Percentiles rank a stretch among this genome's conserved stretches.
These are phyloP conservation scores for Hypericum perforatum DNA, from an alignment of 345 rosid genomes.

Conservation along the genomic window DNA sequence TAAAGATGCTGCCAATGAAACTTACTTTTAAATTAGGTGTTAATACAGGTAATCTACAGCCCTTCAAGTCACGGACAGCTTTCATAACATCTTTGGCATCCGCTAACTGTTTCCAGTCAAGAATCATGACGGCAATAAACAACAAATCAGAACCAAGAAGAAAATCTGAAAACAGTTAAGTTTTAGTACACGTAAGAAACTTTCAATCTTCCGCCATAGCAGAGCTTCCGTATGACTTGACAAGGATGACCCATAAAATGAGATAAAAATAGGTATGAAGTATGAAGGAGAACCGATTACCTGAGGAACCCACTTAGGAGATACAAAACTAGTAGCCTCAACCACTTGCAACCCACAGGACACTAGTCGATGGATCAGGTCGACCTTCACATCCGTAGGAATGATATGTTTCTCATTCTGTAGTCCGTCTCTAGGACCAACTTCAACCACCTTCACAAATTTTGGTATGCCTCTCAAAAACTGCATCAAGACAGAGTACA, in stretches of 20 bases:
- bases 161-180: neutral
- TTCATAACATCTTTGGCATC: slow-evolving; percentile 71
- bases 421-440: slow-evolving; percentile 67
- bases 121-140: neutral
- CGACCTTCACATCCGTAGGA: slow-evolving; percentile 47
- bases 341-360: slow-evolving; percentile 54
- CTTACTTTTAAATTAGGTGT: slow-evolving; percentile 66
- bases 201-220: neutral
- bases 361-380: slow-evolving; percentile 47
- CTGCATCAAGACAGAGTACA: slow-evolving; percentile 24
- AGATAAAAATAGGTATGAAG: neutral
- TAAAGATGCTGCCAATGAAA: neutral
- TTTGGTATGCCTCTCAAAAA: slow-evolving; percentile 38
- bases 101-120: slow-evolving; percentile 29
- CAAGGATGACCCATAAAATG: neutral
- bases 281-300: slow-evolving; percentile 16
- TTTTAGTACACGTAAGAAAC: neutral
- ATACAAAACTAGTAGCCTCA: slow-evolving; percentile 74
- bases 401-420: slow-evolving; percentile 57
- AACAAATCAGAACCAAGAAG: neutral
- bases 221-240: neutral
- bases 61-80: slow-evolving; percentile 33
- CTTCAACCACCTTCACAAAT: slow-evolving; percentile 72
- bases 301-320: slow-evolving; percentile 85
- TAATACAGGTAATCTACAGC: slow-evolving; percentile 51